phyloP scores from a whole-genome alignment of 148 eudicot species.

The Suaeda aralocaspica region DNA sequence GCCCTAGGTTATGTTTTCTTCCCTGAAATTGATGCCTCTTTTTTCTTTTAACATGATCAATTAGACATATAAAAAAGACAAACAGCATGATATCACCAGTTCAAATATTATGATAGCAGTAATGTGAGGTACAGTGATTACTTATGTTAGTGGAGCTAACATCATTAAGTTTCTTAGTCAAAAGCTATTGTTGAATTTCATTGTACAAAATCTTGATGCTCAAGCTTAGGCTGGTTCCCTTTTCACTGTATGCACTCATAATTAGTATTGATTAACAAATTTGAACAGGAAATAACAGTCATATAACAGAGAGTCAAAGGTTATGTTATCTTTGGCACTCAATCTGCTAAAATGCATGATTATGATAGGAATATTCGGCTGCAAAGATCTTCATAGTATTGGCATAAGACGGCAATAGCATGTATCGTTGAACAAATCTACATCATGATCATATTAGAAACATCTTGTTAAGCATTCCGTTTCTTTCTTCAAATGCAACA shows the following conservation, averaged over 20 bases:
- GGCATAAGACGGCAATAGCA: too few relatives aligned
- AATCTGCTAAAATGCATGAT: too few relatives aligned
- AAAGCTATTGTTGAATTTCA: constrained; percentile 29
- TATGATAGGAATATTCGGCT: too few relatives aligned
- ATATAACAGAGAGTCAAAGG: neutral
- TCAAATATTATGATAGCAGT: neutral
- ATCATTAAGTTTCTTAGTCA: constrained; percentile 25
- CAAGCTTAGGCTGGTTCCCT: constrained; percentile 6
- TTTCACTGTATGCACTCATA: constrained; percentile 19
- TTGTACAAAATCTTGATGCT: constrained; percentile 23
- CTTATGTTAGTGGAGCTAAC: constrained; percentile 15
- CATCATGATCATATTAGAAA: too few relatives aligned
- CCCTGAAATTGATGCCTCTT: constrained; percentile 1
- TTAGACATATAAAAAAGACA: neutral
- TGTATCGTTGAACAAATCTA: too few relatives aligned
- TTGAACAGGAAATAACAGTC: constrained; percentile 2
- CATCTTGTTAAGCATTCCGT: too few relatives aligned
- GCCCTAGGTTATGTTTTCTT: constrained; percentile 4
- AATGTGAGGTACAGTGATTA: constrained; percentile 15
- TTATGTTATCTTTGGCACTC: neutral
- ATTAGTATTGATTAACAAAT: constrained; percentile 17
- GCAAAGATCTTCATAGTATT: too few relatives aligned
- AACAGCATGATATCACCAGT: constrained; percentile 5
- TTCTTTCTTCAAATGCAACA: too few relatives aligned
- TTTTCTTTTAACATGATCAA: constrained; percentile 1